Conservation (phyloP, 495 filamentous ascomycete species). For the Aspergillus asperescens region DNA sequence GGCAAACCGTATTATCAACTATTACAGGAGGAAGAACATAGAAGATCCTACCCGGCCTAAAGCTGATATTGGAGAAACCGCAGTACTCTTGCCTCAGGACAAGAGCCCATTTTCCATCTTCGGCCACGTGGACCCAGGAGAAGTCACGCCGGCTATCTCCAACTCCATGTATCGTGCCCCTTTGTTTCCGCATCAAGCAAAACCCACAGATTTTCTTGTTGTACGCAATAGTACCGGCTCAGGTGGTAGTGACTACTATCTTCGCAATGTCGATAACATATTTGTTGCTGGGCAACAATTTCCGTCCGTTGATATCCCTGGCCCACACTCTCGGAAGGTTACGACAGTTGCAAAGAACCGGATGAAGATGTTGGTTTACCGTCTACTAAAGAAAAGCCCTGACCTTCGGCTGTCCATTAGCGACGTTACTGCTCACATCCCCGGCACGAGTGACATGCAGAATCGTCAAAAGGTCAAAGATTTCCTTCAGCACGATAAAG, state of each 20-base stretch:
- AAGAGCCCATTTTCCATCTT: conserved; percentile 94
- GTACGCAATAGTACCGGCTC: conserved; percentile 69
- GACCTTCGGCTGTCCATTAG: conserved; percentile 63
- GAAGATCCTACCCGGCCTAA: conserved; percentile 72
- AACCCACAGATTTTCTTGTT: conserved; percentile 81
- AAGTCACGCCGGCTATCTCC: conserved; percentile 81
- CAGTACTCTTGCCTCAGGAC: conserved; percentile 83
- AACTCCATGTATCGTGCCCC: conserved; percentile 95
- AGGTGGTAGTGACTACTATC: conserved; percentile 66
- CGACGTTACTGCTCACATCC: conserved; percentile 83
- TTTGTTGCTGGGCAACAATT: conserved; percentile 88
- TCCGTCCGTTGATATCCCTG: conserved; percentile 85
- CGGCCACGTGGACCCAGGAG: conserved; percentile 83
- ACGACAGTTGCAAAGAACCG: conserved; percentile 93
- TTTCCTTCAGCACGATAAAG: conserved; percentile 83
- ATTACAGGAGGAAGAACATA: conserved; percentile 81
- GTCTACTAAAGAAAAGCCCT: conserved; percentile 69
- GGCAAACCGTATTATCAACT: conserved; percentile 92
- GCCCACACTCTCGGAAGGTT: conserved; percentile 86
- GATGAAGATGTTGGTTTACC: conserved; percentile 89
- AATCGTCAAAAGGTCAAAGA: conserved; percentile 96
- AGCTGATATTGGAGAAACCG: conserved; percentile 77
- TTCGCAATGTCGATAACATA: conserved; percentile 84
- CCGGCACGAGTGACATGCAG: conserved; percentile 85
- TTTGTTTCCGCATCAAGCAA: conserved; percentile 78